These are phyloP conservation scores for Penicillium macrosclerotiorum DNA, from an alignment of 495 filamentous ascomycete genomes.

Conservation along the genomic window DNA sequence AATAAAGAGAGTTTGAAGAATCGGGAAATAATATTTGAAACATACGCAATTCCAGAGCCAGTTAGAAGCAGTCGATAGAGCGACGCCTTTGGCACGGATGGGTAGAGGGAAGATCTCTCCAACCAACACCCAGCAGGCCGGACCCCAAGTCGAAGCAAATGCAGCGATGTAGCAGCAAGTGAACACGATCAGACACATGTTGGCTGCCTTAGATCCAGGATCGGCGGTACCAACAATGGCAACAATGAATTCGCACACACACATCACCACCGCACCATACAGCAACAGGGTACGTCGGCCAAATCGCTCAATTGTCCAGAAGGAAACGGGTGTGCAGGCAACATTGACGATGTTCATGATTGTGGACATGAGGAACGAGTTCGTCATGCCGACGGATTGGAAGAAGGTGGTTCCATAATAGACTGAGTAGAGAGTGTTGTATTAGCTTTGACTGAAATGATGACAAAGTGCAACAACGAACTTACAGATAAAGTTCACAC, in stretches of 20 bases:
- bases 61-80: neutral
- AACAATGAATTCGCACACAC: neutral
- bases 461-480: too few species aligned
- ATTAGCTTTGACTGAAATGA: too few species aligned
- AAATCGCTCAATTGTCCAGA: neutral
- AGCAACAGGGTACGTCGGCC: neutral
- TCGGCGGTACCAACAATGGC: neutral
- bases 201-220: neutral
- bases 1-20: too few species aligned
- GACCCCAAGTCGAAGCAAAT: neutral
- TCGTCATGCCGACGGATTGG: neutral
- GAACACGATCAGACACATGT: neutral
- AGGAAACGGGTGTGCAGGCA: neutral
- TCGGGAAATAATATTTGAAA: too few species aligned
- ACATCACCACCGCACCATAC: neutral
- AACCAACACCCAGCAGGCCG: neutral
- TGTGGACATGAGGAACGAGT: neutral
- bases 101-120: neutral
- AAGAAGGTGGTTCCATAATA: neutral
- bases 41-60: neutral
- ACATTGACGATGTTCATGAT: neutral
- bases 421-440: too few species aligned
- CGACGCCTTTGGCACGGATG: neutral
- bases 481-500: constrained; percentile 1
- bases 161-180: neutral